Percentiles rank a stretch among this genome's conserved stretches.
These are phyloP conservation scores for Aspergillus incahuasiensis DNA, from an alignment of 495 filamentous ascomycete species.

Conservation along the genomic window DNA sequence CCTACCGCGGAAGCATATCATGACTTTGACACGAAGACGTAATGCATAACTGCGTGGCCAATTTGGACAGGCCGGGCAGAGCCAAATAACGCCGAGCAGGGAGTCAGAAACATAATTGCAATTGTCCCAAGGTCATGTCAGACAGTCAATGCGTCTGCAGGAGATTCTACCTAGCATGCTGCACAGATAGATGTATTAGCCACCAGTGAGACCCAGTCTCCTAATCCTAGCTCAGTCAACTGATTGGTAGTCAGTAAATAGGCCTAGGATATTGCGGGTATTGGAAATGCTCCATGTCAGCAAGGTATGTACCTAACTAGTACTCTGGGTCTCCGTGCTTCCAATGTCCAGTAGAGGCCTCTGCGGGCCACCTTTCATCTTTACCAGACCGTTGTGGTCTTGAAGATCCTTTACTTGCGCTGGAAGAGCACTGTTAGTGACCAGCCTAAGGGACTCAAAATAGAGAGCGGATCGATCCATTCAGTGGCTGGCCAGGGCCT, in stretches of 20 bases:
- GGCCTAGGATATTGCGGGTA: too few relatives aligned
- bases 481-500: constrained; percentile 1
- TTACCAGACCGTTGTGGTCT: neutral
- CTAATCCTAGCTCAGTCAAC: too few relatives aligned
- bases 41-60: neutral
- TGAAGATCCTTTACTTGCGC: neutral
- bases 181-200: too few relatives aligned
- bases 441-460: neutral
- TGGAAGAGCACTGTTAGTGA: constrained; percentile 3
- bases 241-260: too few relatives aligned
- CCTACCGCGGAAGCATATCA: too few relatives aligned
- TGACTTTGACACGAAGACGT: neutral
- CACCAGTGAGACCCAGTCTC: too few relatives aligned
- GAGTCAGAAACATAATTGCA: too few relatives aligned
- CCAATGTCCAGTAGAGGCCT: neutral
- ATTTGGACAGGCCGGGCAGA: neutral
- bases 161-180: too few relatives aligned
- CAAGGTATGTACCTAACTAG: neutral
- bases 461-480: constrained; percentile 1
- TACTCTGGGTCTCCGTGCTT: neutral
- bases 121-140: too few relatives aligned
- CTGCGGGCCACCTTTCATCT: neutral
- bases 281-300: too few relatives aligned
- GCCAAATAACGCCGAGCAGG: too few relatives aligned
- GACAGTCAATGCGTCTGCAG: too few relatives aligned